These are phyloP conservation scores for Vitis rupestris DNA, from an alignment of 164 flowering plant genomes.

Conservation along the genomic window DNA sequence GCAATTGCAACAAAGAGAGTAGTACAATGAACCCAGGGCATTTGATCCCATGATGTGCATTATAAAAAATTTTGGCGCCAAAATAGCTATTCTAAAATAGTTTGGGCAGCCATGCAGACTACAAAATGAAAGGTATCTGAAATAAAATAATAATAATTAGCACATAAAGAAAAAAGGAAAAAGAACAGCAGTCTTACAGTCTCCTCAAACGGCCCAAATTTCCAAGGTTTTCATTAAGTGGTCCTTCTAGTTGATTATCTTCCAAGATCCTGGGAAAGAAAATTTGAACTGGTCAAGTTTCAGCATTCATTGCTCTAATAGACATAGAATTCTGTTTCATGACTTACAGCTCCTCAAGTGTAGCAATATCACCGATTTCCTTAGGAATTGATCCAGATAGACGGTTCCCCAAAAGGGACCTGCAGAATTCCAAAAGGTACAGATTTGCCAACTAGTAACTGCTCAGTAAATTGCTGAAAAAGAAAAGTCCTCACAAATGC, in stretches of 20 bases:
- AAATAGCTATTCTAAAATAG: too few species aligned
- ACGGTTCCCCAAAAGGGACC: slow-evolving; percentile 67
- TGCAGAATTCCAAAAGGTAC: slow-evolving; percentile 20
- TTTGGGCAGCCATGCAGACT: too few species aligned
- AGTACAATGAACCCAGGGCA: too few species aligned
- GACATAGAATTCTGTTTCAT: background rate
- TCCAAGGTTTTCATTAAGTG: slow-evolving; percentile 49
- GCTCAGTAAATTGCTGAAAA: too few species aligned
- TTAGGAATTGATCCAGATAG: slow-evolving; percentile 57
- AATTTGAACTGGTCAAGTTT: background rate
- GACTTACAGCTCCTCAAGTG: slow-evolving; percentile 58
- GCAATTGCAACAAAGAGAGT: too few species aligned
- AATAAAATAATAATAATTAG: too few species aligned
- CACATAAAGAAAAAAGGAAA: background rate
- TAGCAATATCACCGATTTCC: slow-evolving; percentile 47
- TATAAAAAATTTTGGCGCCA: too few species aligned
- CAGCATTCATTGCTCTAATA: background rate
- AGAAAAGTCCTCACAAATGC: background rate
- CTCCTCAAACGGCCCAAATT: slow-evolving; percentile 42
- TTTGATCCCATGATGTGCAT: too few species aligned
- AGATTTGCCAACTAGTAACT: background rate
- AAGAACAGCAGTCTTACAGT: slow-evolving; percentile 39
- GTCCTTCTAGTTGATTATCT: slow-evolving; percentile 50
- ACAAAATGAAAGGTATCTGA: too few species aligned
- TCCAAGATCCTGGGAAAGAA: slow-evolving; percentile 45